Evolutionary conservation across 768 basidiomycete genomes (phyloP).

Genomic region (Xerocomellus intermedius): DNA sequence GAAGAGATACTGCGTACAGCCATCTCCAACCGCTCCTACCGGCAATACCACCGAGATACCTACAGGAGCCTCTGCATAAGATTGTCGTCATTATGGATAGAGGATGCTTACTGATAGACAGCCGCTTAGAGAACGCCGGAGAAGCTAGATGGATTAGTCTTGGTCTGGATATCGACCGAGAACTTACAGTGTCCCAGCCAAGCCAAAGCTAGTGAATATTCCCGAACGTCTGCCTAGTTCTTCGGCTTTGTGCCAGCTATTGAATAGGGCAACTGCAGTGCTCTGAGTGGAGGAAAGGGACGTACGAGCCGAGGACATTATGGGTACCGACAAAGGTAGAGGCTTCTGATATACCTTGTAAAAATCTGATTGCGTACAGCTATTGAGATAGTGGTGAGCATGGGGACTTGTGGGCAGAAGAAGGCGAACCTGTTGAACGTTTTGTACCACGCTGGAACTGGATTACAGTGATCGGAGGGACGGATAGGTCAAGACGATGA

Average conservation of each 20-base stretch:
- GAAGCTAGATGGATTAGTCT: constrained; percentile 40
- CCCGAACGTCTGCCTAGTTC: constrained; percentile 73
- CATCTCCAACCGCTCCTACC: constrained; percentile 68
- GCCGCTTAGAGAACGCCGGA: constrained; percentile 64
- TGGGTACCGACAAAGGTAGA: constrained; percentile 78
- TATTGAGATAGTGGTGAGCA: constrained; percentile 21
- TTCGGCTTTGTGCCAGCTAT: constrained; percentile 66
- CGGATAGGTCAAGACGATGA: background rate
- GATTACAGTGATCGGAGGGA: background rate
- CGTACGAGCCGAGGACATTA: constrained; percentile 69
- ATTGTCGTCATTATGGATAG: background rate
- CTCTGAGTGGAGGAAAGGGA: constrained; percentile 5
- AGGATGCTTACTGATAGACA: constrained; percentile 50
- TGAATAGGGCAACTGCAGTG: background rate
- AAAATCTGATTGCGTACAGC: constrained; percentile 70
- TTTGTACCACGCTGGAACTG: constrained; percentile 56
- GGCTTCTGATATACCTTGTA: constrained; percentile 70
- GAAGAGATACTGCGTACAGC: constrained; percentile 40
- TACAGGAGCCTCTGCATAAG: background rate
- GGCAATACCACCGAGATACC: constrained; percentile 50
- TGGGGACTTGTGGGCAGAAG: background rate
- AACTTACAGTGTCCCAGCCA: constrained; percentile 58
- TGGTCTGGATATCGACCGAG: background rate
- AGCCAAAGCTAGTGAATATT: constrained; percentile 65
- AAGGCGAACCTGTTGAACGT: constrained; percentile 50